Conservation (phyloP, 768 basidiomycete species). For the Hydnomerulius pinastri region DNA sequence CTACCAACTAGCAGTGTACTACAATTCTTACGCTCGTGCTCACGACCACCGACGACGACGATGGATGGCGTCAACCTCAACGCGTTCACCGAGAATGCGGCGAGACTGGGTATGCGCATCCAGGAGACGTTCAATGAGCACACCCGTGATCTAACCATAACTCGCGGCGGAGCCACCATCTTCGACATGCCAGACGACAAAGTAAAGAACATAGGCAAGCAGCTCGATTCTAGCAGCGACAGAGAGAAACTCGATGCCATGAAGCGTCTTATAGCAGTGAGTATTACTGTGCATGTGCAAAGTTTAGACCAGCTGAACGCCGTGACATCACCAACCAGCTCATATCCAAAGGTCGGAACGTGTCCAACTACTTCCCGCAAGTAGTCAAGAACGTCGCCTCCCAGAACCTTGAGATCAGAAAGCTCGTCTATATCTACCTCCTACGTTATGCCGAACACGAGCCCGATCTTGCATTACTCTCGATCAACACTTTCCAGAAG, state of each 20-base stretch:
- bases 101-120: slow-evolving; percentile 77
- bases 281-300: slow-evolving; percentile 30
- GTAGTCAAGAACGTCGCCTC: slow-evolving; percentile 98
- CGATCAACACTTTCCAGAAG: slow-evolving; percentile 96
- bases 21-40: background rate
- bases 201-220: slow-evolving; percentile 76
- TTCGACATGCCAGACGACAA: slow-evolving; percentile 82
- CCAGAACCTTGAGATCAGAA: slow-evolving; percentile 88
- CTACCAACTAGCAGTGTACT: too few relatives aligned
- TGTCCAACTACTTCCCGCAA: slow-evolving; percentile 92
- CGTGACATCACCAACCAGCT: slow-evolving; percentile 62
- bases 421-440: slow-evolving; percentile 94
- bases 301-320: background rate
- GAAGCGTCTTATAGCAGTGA: slow-evolving; percentile 90
- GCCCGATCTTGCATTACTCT: slow-evolving; percentile 87
- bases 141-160: slow-evolving; percentile 68
- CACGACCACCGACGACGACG: slow-evolving; percentile 3
- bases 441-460: slow-evolving; percentile 86
- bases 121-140: slow-evolving; percentile 83
- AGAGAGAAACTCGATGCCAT: slow-evolving; percentile 92
- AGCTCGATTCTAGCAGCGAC: slow-evolving; percentile 88
- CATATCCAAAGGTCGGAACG: slow-evolving; percentile 89
- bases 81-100: slow-evolving; percentile 75
- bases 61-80: slow-evolving; percentile 39
- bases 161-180: slow-evolving; percentile 53